Conservation (phyloP, 2,329 filamentous ascomycete species). For the Penicillium hordei region DNA sequence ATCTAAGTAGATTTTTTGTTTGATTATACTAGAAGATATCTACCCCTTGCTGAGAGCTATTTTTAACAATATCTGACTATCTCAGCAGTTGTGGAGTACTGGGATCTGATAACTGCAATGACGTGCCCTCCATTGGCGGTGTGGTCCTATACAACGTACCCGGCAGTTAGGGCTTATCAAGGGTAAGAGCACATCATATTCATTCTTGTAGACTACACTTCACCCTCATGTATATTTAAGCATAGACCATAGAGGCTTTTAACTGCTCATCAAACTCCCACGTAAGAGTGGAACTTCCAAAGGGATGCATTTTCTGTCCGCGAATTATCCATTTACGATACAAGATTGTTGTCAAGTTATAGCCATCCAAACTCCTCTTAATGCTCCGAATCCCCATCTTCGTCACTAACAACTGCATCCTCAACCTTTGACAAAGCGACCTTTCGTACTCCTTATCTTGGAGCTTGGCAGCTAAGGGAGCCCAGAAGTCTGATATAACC, state of each 20-base stretch:
- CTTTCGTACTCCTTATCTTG: slow-evolving; percentile 22
- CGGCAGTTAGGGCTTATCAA: neutral
- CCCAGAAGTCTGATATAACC: slow-evolving; percentile 20
- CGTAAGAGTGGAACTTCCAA: neutral
- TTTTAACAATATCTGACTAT: neutral
- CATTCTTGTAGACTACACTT: neutral
- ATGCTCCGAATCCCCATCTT: neutral
- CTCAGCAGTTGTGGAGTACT: neutral
- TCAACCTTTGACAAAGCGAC: slow-evolving; percentile 13
- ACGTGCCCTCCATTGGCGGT: neutral
- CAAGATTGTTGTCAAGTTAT: neutral
- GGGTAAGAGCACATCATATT: neutral
- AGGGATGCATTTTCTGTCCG: neutral
- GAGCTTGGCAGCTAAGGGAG: slow-evolving; percentile 14
- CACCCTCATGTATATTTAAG: neutral
- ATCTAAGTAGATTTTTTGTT: neutral
- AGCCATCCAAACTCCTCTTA: no score
- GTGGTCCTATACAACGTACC: neutral
- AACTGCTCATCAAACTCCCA: no score
- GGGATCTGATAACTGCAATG: neutral
- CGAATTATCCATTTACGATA: neutral
- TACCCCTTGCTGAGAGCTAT: neutral
- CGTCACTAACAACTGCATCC: neutral
- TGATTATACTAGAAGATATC: neutral
- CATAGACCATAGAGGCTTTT: neutral